Evolutionary conservation across 768 basidiomycete species (phyloP), one percentile per base, ranked within the genome.

Genomic region (Rhodosporidiobolus sp.): DNA sequence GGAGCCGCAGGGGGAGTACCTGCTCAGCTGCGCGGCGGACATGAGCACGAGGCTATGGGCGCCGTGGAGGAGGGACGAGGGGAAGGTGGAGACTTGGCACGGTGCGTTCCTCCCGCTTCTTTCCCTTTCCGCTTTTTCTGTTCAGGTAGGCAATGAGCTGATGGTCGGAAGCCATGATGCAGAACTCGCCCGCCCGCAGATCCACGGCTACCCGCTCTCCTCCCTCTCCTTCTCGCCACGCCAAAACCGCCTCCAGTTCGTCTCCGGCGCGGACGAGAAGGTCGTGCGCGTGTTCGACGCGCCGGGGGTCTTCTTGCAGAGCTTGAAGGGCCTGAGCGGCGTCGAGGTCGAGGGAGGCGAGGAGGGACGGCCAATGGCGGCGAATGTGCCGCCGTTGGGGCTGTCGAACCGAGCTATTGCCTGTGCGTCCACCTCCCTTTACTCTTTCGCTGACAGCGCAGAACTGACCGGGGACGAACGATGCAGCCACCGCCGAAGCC

Each of bases 191-290:
- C 88, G 96, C 7, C 96, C 96, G 28, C 96, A 99, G 81, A 88
- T 97, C 26, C 96, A 99, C 82, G 96, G 96, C 12, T 97, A 98
- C 80, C 94, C 97, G 78, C 83, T 98, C 49, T 84, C 94, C 26
- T 89, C 88, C 65, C 88, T 87, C 11, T 86, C 86, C 5, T 94
- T 92, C 80, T 84, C 95, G 57, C 85, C 63, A 22, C 1, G 46
- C 24, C 12, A 20, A 17, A 32, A 86, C 69, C 83, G 89, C 0
- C 83, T 93, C 57, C 87, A 86, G 43, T 95, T 97, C 79, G 89
- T 88, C 28, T 94, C 91, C 76, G 88, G 93, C 57, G 93, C 94
- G 17, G 96, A 99, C 78, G 96, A 99, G 81, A 98, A 98, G 81
- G 93, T 98, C 19, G 87, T 88, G 20, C 87, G 96, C 53, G 87